Base-by-base conservation (phyloP, 176 grass and related monocot species). In the Eremochloa ophiuroides region DNA sequence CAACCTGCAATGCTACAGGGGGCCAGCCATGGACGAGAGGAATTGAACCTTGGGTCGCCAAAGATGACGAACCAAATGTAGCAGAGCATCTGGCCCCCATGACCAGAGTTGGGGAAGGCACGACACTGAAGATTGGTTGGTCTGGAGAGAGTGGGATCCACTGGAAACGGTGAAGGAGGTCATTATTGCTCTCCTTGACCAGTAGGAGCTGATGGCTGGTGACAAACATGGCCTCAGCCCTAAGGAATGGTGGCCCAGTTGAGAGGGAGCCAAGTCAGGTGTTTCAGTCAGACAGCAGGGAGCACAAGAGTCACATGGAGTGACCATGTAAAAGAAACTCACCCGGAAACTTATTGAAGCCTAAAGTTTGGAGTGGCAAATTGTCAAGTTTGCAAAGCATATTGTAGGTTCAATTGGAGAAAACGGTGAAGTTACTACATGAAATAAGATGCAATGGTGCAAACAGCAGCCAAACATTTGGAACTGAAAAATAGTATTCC, bases 391-490 rank as follows among this genome's bases (percentile, higher is more conserved):
- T 63, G 37, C 20, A 55, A 48, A 18, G 43, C 71, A 66, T 76
- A 44, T 62, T 10, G 15, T 70, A 62, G n/a, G 33, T 23, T 60
- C 34, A 75, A 47, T 62, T 35, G 58, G 33, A 88, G 62, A 84
- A 66, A 43, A 50, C 31, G 37, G 42, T 51, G 8, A 84, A 84
- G 47, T 70, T 35, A 66, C 74, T 60, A 81, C 48, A 73, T 28
- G 39, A 67, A 90, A 87, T 7, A 64, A 69, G 29, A 67, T 84
- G 67, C 68, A 35, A 31, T 67, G 26, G 26, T 43, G 46, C 44
- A 87, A 59, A 61, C 58, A 61, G 73, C 41, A 41, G 20, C 23
- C 67, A 64, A 84, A 37, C 66, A 77, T 58, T 86, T 76, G 71
- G 60, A 83, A 51, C 60, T 51, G 16, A 69, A 15, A 30, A 78